phyloP scores from a whole-genome alignment of 2,329 filamentous ascomycete species.

The Hypoxylon rubiginosum region DNA sequence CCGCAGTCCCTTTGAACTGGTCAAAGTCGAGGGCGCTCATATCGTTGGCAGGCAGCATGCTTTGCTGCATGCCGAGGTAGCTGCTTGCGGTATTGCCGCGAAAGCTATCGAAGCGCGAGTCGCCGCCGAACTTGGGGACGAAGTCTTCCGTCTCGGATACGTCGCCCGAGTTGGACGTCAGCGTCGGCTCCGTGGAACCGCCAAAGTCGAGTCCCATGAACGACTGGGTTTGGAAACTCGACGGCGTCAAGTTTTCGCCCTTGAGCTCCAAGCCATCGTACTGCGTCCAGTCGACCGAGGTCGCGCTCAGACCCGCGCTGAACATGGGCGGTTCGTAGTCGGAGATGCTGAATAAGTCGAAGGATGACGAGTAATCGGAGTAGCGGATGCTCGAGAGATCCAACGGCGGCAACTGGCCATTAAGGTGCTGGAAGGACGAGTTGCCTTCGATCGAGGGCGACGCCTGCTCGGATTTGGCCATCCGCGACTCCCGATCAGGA shows the following conservation, averaged over 20 bases:
- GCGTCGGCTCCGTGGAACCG: conserved; percentile 64
- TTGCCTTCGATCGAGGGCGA: conserved; percentile 68
- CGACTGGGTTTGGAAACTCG: conserved; percentile 53
- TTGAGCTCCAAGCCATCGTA: conserved; percentile 64
- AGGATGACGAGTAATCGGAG: conserved; percentile 62
- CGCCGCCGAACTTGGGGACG: conserved; percentile 58
- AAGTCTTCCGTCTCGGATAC: conserved; percentile 76
- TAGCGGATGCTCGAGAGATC: conserved; percentile 71
- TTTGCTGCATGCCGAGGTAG: conserved; percentile 62
- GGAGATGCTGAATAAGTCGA: conserved; percentile 67
- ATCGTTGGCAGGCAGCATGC: conserved; percentile 60
- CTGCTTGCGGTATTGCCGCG: conserved; percentile 63
- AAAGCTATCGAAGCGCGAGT: conserved; percentile 62
- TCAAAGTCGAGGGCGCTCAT: conserved; percentile 67
- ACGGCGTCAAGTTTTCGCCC: conserved; percentile 50
- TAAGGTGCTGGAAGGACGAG: conserved; percentile 65
- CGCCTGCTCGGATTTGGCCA: conserved; percentile 72
- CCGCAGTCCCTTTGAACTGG: conserved; percentile 66
- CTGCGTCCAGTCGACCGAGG: conserved; percentile 67
- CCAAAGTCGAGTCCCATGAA: conserved; percentile 64
- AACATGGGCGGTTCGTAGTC: conserved; percentile 71
- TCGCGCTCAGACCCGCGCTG: conserved; percentile 71
- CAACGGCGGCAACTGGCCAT: conserved; percentile 67
- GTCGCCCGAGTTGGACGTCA: conserved; percentile 73
- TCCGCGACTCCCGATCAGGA: conserved; percentile 62